phyloP scores from a whole-genome alignment of 257 asterid genomes.

The Gynochthodes officinalis region DNA sequence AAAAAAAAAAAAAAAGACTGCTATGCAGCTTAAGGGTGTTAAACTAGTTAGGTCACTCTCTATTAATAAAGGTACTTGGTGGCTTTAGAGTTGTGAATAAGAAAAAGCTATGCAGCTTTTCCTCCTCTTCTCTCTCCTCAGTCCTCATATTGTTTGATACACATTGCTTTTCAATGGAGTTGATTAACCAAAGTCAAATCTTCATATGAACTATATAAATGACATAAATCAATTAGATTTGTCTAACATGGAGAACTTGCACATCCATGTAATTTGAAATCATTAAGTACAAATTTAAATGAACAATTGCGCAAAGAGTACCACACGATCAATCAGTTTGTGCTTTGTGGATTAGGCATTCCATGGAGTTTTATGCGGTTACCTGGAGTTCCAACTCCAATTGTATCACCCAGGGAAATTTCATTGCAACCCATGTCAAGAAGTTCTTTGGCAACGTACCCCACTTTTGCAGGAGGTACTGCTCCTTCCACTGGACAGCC shows the following conservation, averaged over 20 bases:
- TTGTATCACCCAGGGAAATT: constrained; percentile 94
- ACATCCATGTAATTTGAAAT: not conserved
- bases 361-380: constrained; percentile 11
- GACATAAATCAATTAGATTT: not conserved
- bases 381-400: constrained; percentile 99
- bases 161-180: not conserved
- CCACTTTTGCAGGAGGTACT: constrained; percentile 76
- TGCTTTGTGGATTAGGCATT: not conserved
- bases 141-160: too few species aligned
- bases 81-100: not conserved
- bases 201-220: not conserved
- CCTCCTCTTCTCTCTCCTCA: not conserved
- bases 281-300: not conserved
- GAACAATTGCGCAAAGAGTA: not conserved
- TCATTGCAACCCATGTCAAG: constrained; percentile 82
- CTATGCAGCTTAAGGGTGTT: not conserved
- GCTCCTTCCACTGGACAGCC: constrained; percentile 98
- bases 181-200: not conserved
- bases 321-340: not conserved
- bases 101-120: not conserved
- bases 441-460: constrained; percentile 82
- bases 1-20: too few species aligned
- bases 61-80: not conserved
- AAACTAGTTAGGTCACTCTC: not conserved
- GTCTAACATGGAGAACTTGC: not conserved